Percentiles rank a stretch among this genome's conserved stretches.
phyloP scores from a whole-genome alignment of 2,329 filamentous ascomycete genomes.

The Sphaerulina populicola region DNA sequence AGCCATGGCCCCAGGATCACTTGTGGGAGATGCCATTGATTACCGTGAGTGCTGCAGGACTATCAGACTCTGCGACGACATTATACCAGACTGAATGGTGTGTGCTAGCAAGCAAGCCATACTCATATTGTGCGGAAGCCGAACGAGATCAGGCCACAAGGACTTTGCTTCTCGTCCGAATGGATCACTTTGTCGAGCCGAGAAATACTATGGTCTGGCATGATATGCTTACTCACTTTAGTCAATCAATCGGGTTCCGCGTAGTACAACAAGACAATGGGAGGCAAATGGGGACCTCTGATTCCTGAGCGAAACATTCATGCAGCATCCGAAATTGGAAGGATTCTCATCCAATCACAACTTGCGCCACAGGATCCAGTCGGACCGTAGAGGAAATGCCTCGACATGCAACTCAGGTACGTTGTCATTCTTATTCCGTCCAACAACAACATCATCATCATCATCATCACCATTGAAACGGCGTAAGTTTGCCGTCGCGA shows the following conservation, averaged over 20 bases:
- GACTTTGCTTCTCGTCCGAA: background rate
- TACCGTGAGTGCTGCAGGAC: background rate
- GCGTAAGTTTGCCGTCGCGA: background rate
- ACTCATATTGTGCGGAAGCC: background rate
- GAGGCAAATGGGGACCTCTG: too few relatives aligned
- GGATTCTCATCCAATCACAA: slow-evolving; percentile 2
- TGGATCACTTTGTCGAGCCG: background rate
- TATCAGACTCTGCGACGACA: background rate
- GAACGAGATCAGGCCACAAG: too few relatives aligned
- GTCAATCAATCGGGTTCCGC: too few relatives aligned
- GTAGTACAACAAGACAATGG: too few relatives aligned
- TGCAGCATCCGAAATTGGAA: slow-evolving; percentile 3
- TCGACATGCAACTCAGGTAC: background rate
- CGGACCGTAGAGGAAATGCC: background rate
- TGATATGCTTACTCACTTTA: background rate
- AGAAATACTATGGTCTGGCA: background rate
- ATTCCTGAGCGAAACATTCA: too few relatives aligned
- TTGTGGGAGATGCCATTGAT: background rate
- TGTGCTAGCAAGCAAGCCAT: background rate
- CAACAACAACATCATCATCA: background rate
- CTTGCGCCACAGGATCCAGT: slow-evolving; percentile 1
- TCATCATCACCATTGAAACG: too few relatives aligned
- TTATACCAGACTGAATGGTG: background rate
- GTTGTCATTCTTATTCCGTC: background rate
- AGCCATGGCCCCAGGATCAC: background rate